Evolutionary conservation across 768 basidiomycete genomes (phyloP), one percentile per base, ranked within the genome.

Genomic region (Leucocoprinus leucothites): DNA sequence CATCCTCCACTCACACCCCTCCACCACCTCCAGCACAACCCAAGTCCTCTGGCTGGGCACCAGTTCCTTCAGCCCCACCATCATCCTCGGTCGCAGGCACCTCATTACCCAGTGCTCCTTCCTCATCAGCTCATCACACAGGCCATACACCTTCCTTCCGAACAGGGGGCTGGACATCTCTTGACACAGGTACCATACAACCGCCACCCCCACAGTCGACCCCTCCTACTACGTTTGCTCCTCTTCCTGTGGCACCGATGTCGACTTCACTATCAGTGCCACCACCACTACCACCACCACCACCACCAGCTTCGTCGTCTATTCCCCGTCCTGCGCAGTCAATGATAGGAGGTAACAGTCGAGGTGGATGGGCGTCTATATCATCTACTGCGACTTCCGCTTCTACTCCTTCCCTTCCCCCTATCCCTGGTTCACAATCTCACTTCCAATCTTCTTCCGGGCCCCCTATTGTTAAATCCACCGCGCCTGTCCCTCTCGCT

Each of bases 131-230:
- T n/a, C 42, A 9, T 28, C 60, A 61, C 46, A 54, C 58, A 35
- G 60, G 57, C 48, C 54, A 66, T 9, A 72, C 78, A 22, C 77
- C 84, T 16, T 60, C 71, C 9, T 87, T 86, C 65, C 76, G 83
- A 43, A 73, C 79, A 9, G 85, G 76, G 45, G 87, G 88, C 16
- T 88, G 84, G 82, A 82, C 86, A 8, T 81, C 82, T 34, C 72
- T 89, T 22, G 87, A 87, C 57, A 77, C 77, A 2, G 71, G 75
- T 19, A 75, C 65, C 55, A 69, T 69, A n/a, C 34, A 64, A 2
- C 49, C 59, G 14, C 64, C 66, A 50, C 63, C 65, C 3, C 62
- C 64, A 26, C 24, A 28, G 14, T 9, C 28, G 25, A 24, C 50
- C 24, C n/a, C 58, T 48, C 60, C 63, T 8, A 59, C 61, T 40